Percentiles rank a stretch among this genome's conserved stretches.
These are phyloP conservation scores for Aegilops longissima DNA, from an alignment of 176 grass and related monocot species.

Conservation along the genomic window DNA sequence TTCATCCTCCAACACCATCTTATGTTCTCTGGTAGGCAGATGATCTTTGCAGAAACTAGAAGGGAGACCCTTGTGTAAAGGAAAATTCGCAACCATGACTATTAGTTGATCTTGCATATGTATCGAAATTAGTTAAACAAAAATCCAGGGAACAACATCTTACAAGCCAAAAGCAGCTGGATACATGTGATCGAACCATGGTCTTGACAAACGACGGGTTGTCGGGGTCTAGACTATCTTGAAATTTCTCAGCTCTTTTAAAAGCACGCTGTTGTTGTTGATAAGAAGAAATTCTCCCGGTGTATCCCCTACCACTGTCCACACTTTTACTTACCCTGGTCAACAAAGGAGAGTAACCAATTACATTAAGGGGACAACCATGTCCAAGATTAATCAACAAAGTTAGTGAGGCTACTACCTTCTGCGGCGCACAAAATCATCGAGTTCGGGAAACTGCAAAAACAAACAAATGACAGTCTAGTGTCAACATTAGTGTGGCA, in stretches of 20 bases:
- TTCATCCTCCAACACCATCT: conserved; percentile 93
- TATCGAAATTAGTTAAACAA: conserved; percentile 1
- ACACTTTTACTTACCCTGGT: conserved; percentile 53
- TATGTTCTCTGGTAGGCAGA: conserved; percentile 62
- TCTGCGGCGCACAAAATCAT: conserved; percentile 58
- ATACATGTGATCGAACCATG: conserved; percentile 93
- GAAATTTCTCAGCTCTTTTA: conserved; percentile 66
- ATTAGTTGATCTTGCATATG: neutral
- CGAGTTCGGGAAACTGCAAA: conserved; percentile 62
- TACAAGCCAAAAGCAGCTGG: conserved; percentile 99
- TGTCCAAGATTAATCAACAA: neutral
- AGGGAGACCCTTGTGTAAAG: conserved; percentile 62
- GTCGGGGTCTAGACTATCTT: conserved; percentile 50
- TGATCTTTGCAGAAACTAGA: conserved; percentile 78
- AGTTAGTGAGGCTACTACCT: conserved; percentile 44
- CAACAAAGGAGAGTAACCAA: conserved; percentile 20
- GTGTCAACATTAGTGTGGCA: neutral
- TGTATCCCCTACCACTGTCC: conserved; percentile 72
- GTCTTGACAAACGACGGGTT: conserved; percentile 91
- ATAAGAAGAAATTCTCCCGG: conserved; percentile 73
- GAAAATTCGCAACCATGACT: neutral
- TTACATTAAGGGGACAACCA: neutral
- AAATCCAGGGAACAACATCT: conserved; percentile 23
- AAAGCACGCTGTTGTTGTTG: conserved; percentile 72
- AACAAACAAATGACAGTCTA: neutral